Evolutionary conservation across 495 filamentous ascomycete species (phyloP).

Genomic region (Niebla homalea): DNA sequence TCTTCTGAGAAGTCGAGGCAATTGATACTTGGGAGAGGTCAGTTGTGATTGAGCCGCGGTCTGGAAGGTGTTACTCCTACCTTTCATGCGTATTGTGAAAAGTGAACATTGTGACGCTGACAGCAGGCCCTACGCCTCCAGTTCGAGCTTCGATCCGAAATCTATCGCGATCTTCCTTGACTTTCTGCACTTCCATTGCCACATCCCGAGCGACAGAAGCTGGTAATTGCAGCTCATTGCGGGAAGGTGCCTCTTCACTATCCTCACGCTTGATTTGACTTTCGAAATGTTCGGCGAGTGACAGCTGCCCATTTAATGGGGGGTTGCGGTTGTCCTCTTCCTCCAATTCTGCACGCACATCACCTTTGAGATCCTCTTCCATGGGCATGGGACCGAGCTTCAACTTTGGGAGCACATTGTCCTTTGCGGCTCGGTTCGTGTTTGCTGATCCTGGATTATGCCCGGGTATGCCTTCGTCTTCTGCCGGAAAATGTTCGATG

Average conservation of each 20-base stretch:
- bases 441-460: constrained; percentile 77
- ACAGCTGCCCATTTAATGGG: constrained; percentile 47
- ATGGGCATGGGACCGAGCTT: constrained; percentile 68
- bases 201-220: constrained; percentile 78
- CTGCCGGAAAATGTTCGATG: constrained; percentile 56
- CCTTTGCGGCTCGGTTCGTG: constrained; percentile 48
- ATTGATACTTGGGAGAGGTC: constrained; percentile 46
- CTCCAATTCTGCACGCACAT: constrained; percentile 70
- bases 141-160: constrained; percentile 71
- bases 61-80: constrained; percentile 40
- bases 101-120: constrained; percentile 89
- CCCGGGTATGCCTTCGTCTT: constrained; percentile 89
- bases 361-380: constrained; percentile 62
- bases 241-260: constrained; percentile 64
- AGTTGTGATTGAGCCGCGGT: background rate
- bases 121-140: constrained; percentile 62
- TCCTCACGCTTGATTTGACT: constrained; percentile 79
- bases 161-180: constrained; percentile 84
- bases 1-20: constrained; percentile 91
- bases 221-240: constrained; percentile 69
- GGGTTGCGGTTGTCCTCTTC: constrained; percentile 65
- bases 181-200: constrained; percentile 82
- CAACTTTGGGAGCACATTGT: constrained; percentile 41
- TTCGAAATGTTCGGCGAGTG: constrained; percentile 67
- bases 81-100: constrained; percentile 90